These are phyloP conservation scores for Aspergillus indologenus DNA, from an alignment of 495 filamentous ascomycete species.

Conservation along the genomic window DNA sequence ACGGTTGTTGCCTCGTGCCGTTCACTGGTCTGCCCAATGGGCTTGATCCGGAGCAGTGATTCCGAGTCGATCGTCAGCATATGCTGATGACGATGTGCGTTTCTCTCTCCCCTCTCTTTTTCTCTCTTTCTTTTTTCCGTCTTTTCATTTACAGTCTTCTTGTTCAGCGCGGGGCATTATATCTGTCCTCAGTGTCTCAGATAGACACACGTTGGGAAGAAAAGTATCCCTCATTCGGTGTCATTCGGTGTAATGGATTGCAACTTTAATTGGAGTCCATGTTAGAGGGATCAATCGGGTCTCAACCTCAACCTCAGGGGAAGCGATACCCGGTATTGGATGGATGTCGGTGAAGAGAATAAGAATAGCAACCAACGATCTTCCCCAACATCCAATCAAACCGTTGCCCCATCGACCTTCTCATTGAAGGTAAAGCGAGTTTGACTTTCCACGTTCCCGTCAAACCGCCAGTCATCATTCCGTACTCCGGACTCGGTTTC, in stretches of 20 bases:
- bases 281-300: not conserved
- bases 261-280: not conserved
- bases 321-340: not conserved
- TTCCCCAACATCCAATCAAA: constrained; percentile 6
- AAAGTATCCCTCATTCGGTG: too few species aligned
- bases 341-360: constrained; percentile 14
- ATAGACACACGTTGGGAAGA: too few species aligned
- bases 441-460: constrained; percentile 11
- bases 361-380: constrained; percentile 9
- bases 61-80: constrained; percentile 23
- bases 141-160: not conserved
- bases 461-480: constrained; percentile 3
- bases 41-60: constrained; percentile 12
- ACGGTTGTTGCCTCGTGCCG: constrained; percentile 9
- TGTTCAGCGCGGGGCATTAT: too few species aligned
- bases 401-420: constrained; percentile 1
- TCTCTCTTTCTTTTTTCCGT: not conserved
- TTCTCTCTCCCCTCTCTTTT: too few species aligned
- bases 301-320: not conserved
- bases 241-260: too few species aligned
- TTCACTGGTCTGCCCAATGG: constrained; percentile 17
- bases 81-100: not conserved
- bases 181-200: too few species aligned
- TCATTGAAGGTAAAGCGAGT: not conserved
- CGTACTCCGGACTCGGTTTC: not conserved